Evolutionary conservation across 495 filamentous ascomycete genomes (phyloP).

Genomic region (Immersiella caudata): DNA sequence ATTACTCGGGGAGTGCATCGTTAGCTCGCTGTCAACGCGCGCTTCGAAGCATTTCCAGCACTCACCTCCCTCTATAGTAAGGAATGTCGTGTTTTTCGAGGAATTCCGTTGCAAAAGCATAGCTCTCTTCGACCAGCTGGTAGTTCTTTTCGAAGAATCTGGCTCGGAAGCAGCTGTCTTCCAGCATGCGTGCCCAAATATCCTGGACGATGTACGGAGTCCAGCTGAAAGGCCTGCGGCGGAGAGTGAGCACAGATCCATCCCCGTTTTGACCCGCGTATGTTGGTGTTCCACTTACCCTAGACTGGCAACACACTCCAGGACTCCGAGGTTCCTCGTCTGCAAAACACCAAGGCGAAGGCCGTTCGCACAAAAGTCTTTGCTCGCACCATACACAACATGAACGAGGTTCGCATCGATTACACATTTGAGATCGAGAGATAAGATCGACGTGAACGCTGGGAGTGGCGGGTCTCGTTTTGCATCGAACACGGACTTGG

Average conservation of each 20-base stretch:
- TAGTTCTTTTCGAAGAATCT: conserved; percentile 46
- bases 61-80: conserved; percentile 31
- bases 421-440: conserved; percentile 30
- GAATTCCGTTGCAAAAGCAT: conserved; percentile 37
- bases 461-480: conserved; percentile 14
- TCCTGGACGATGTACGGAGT: conserved; percentile 28
- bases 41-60: no score
- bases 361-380: conserved; percentile 50
- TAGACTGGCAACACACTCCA: conserved; percentile 14
- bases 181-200: conserved; percentile 41
- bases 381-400: conserved; percentile 47
- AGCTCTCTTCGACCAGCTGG: conserved; percentile 38
- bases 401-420: conserved; percentile 46
- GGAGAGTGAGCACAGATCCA: no score
- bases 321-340: conserved; percentile 23
- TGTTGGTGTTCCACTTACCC: conserved; percentile 32
- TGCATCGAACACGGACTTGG: conserved; percentile 31
- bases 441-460: conserved; percentile 42
- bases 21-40: no score
- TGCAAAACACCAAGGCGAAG: conserved; percentile 44
- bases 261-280: neutral
- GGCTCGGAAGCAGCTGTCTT: conserved; percentile 46
- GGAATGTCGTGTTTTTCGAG: conserved; percentile 43
- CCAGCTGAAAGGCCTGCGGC: conserved; percentile 32
- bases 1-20: conserved; percentile 2